Evolutionary conservation across 1,139 yeast species (phyloP).

Genomic region (Kodamaea sp.): DNA sequence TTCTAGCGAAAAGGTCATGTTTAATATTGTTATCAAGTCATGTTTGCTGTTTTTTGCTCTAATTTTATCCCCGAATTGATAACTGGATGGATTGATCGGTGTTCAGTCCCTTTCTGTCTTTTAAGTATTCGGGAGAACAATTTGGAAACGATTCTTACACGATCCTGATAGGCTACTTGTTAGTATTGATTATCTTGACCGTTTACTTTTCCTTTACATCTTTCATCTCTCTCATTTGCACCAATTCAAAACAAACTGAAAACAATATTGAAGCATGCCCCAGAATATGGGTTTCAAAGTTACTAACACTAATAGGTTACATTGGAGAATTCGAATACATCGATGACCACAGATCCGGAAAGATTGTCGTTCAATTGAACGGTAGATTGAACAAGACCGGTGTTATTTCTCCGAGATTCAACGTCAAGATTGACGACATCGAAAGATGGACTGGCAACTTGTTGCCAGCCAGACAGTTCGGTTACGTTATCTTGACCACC

Average conservation of each 20-base stretch:
- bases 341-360: conserved; percentile 99
- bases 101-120: conserved; percentile 93
- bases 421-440: conserved; percentile 88
- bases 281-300: neutral
- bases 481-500: conserved; percentile 94
- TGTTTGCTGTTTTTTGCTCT: no score
- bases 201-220: conserved; percentile 80
- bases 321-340: conserved; percentile 98
- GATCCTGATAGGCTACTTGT: conserved; percentile 38
- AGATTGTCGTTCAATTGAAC: conserved; percentile 93
- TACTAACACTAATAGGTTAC: conserved; percentile 58
- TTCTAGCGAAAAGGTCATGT: conserved; percentile 1
- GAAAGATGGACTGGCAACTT: conserved; percentile 98
- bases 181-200: conserved; percentile 36
- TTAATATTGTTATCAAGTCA: no score
- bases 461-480: conserved; percentile 98
- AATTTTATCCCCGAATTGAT: conserved; percentile 71
- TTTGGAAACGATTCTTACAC: conserved; percentile 80
- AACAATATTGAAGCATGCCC: neutral
- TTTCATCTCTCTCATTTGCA: conserved; percentile 1
- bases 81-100: conserved; percentile 96
- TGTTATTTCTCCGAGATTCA: conserved; percentile 97
- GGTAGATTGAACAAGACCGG: conserved; percentile 99
- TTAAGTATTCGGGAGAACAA: conserved; percentile 92
- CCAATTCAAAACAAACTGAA: neutral